These are phyloP conservation scores for Geranomyces michiganensis DNA, from an alignment of 192 early-diverging fungal genomes.

Conservation along the genomic window DNA sequence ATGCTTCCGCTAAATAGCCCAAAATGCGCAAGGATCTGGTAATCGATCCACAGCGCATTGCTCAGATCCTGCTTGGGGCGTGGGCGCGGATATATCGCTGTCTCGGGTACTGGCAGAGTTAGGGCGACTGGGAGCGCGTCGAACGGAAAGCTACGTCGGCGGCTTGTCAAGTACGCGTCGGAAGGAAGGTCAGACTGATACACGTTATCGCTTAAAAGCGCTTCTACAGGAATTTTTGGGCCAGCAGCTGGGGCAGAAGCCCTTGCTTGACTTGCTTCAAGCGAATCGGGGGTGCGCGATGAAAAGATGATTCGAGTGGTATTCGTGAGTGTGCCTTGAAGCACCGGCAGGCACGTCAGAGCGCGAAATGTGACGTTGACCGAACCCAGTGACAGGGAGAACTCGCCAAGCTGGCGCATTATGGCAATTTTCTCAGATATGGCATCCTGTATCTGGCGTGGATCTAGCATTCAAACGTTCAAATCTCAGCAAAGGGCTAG, in stretches of 20 bases:
- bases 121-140: not conserved
- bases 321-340: constrained; percentile 63
- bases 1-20: constrained; percentile 26
- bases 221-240: not conserved
- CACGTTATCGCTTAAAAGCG: not conserved
- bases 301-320: constrained; percentile 61
- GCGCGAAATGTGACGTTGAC: constrained; percentile 42
- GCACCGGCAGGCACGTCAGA: constrained; percentile 65
- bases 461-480: not conserved
- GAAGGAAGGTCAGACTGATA: not conserved
- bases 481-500: not conserved
- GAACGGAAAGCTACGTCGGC: not conserved
- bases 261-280: not conserved
- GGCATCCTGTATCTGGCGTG: not conserved
- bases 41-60: constrained; percentile 26
- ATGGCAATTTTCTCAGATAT: constrained; percentile 9
- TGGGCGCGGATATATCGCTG: not conserved
- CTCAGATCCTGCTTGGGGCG: constrained; percentile 15
- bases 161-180: no score
- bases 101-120: not conserved
- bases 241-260: not conserved
- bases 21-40: not conserved
- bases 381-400: constrained; percentile 13
- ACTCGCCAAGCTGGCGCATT: constrained; percentile 9
- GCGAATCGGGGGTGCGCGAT: not conserved